These are phyloP conservation scores for Candida germanica DNA, from an alignment of 805 yeast species.

Conservation along the genomic window DNA sequence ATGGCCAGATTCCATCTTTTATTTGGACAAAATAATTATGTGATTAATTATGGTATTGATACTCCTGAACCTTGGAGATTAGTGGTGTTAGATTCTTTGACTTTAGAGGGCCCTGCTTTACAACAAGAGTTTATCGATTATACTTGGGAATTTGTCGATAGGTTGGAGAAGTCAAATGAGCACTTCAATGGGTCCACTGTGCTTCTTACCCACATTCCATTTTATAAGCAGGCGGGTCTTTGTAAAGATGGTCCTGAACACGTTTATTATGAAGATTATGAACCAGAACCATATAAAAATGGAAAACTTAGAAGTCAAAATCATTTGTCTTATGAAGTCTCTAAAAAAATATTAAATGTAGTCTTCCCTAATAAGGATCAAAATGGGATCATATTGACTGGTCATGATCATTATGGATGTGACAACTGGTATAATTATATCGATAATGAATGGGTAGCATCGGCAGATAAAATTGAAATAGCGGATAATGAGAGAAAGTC, in stretches of 20 bases:
- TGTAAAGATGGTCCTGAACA: slow-evolving; percentile 83
- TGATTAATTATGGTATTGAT: slow-evolving; percentile 63
- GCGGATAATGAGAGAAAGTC: slow-evolving; percentile 23
- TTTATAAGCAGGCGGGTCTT: slow-evolving; percentile 75
- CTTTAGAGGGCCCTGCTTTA: slow-evolving; percentile 86
- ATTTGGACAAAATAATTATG: slow-evolving; percentile 85
- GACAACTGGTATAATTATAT: slow-evolving; percentile 55
- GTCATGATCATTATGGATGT: slow-evolving; percentile 97
- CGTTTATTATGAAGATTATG: slow-evolving; percentile 46
- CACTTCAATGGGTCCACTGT: slow-evolving; percentile 74
- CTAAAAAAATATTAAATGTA: slow-evolving; percentile 67
- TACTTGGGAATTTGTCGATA: slow-evolving; percentile 72
- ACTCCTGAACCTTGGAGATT: slow-evolving; percentile 77
- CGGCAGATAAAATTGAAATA: slow-evolving; percentile 30
- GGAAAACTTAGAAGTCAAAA: slow-evolving; percentile 80
- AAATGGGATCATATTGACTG: slow-evolving; percentile 82
- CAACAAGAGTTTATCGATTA: slow-evolving; percentile 65
- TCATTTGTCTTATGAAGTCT: slow-evolving; percentile 65
- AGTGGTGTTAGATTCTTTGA: slow-evolving; percentile 80
- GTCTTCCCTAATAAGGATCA: slow-evolving; percentile 59
- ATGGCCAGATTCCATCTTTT: slow-evolving; percentile 69
- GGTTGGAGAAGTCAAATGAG: slow-evolving; percentile 47
- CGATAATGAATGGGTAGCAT: slow-evolving; percentile 57
- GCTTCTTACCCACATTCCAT: slow-evolving; percentile 84
- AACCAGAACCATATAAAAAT: slow-evolving; percentile 62